phyloP scores from a whole-genome alignment of 805 yeast species.

The Wickerhamiella australiensis region DNA sequence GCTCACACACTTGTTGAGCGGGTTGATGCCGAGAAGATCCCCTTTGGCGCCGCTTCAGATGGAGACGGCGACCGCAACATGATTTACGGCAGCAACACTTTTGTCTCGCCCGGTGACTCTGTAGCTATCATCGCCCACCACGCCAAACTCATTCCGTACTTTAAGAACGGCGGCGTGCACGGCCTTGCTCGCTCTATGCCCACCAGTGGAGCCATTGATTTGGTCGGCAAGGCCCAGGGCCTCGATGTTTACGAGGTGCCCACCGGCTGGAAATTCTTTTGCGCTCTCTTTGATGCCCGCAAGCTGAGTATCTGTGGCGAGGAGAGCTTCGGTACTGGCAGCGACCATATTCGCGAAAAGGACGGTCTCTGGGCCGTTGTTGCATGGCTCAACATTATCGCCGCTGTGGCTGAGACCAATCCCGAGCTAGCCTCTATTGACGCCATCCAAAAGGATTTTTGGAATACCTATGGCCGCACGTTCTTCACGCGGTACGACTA shows the following conservation, averaged over 20 bases:
- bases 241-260: conserved; percentile 85
- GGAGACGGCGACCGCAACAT: conserved; percentile 99
- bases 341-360: conserved; percentile 92
- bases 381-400: conserved; percentile 94
- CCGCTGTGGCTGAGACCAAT: conserved; percentile 52
- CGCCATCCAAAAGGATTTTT: conserved; percentile 70
- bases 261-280: conserved; percentile 98
- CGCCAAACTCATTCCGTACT: conserved; percentile 83
- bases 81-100: conserved; percentile 91
- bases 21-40: conserved; percentile 71
- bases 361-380: conserved; percentile 97
- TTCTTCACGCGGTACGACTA: conserved; percentile 92
- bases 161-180: conserved; percentile 67
- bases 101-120: conserved; percentile 96
- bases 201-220: conserved; percentile 84
- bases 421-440: conserved; percentile 61
- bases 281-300: conserved; percentile 86
- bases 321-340: conserved; percentile 96
- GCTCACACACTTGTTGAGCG: conserved; percentile 75
- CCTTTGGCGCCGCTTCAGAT: conserved; percentile 97
- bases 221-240: conserved; percentile 71
- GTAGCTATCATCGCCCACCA: conserved; percentile 96
- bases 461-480: conserved; percentile 91
- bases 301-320: conserved; percentile 95
- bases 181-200: conserved; percentile 98